Conservation (phyloP, 1,139 yeast genomes). For the Suhomyces chickasaworum region DNA sequence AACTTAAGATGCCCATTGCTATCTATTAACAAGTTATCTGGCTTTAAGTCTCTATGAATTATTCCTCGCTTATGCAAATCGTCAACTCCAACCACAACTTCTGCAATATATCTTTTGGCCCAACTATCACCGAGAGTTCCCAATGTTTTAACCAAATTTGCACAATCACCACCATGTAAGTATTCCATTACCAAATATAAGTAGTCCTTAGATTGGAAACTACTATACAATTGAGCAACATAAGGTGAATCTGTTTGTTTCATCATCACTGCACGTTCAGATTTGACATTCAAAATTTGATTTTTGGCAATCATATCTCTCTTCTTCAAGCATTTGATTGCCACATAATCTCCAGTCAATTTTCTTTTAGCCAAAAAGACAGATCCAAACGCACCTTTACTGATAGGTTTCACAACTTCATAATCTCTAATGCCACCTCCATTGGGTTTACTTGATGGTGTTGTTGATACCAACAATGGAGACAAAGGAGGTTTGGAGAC, state of each 20-base stretch:
- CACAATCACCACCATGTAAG: conserved; percentile 94
- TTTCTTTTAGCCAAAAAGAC: conserved; percentile 84
- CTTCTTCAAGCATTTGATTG: conserved; percentile 91
- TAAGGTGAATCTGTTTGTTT: conserved; percentile 92
- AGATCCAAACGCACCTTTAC: conserved; percentile 97
- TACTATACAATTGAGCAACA: conserved; percentile 85
- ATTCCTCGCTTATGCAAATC: conserved; percentile 88
- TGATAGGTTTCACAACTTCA: conserved; percentile 87
- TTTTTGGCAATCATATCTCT: conserved; percentile 97
- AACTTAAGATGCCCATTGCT: conserved; percentile 83
- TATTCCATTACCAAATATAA: conserved; percentile 95
- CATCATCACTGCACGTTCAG: conserved; percentile 97
- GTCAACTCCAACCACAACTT: conserved; percentile 85
- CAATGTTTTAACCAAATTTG: conserved; percentile 77
- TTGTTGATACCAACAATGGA: conserved; percentile 72
- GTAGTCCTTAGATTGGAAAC: conserved; percentile 87
- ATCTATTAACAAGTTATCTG: conserved; percentile 89
- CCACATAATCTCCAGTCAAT: conserved; percentile 91
- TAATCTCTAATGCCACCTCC: conserved; percentile 75
- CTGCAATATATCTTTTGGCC: conserved; percentile 87
- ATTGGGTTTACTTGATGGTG: conserved; percentile 48
- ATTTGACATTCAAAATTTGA: conserved; percentile 90
- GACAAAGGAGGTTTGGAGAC: conserved; percentile 67
- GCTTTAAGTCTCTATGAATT: conserved; percentile 92
- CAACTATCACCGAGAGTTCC: conserved; percentile 84